Base-by-base conservation (phyloP, 2,329 filamentous ascomycete genomes). In the Colletotrichum eremochloae region DNA sequence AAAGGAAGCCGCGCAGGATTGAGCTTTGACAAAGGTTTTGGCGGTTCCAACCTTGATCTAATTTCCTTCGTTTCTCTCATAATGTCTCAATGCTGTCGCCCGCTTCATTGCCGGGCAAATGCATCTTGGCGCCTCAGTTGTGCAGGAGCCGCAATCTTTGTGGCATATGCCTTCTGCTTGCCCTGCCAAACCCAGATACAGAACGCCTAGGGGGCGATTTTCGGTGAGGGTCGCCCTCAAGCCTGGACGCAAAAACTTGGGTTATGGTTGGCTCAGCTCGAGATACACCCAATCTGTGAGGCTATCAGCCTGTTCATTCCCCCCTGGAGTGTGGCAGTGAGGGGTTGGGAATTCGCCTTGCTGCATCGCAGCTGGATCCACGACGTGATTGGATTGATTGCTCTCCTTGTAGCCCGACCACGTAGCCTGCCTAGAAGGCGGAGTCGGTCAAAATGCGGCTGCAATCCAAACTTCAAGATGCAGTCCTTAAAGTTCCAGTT, bases 361-460 rank as follows among this genome's bases (percentile, higher is more conserved):
- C 63, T 62, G 33, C 55, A 44, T 15, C 12, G 20, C 29, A 52
- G 29, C n/a, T 31, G 44, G 24, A 9, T 20, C 58, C 48, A 40
- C 29, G 50, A 40, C 38, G 44, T 71, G 58, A 63, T 68, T 68
- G 65, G 68, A 11, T 63, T 50, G 40, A 7, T 24, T 14, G 42
- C n/a, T 58, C n/a, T 46, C 9, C n/a, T 14, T 42, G 36, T 52
- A 33, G 48, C 55, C 31, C 18, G 14, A 33, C n/a, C 33, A 44
- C 68, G 68, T 52, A 63, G 65, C 65, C 46, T 29, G n/a, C n/a
- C 12, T 42, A n/a, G 33, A 50, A 24, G 58, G 58, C 64, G 52
- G 52, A 63, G 57, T 38, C 12, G 2, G 15, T 29, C 31, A 29
- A 52, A 29, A 52, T 66, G 46, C 53, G 20, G 29, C 46, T 56